Evolutionary conservation across 176 grass and related monocot genomes (phyloP), one percentile per base, ranked within the genome.

Genomic region (Cymbopogon citratus): DNA sequence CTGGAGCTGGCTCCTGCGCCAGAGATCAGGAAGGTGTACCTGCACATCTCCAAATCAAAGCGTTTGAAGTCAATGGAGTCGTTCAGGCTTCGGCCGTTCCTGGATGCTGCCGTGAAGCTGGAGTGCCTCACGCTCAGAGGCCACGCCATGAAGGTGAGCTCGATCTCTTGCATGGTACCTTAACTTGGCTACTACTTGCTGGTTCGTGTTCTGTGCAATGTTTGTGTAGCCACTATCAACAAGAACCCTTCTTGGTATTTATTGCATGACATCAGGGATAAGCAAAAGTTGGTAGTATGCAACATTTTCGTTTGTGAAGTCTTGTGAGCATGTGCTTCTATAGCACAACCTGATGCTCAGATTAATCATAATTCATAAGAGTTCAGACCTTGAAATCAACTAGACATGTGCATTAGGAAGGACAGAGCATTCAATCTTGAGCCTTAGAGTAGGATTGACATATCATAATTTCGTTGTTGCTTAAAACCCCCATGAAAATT

Each of bases 21-120:
- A 12, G 66, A 82, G 67, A 38, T 86, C 57, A 85, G 73, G 35
- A 89, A 86, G 73, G 87, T 29, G 16, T 89, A 89, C 83, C 78
- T 89, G 34, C 64, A 89, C 83, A 25, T 89, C 12, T 12, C 57
- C 77, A 85, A 72, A 48, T 14, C 23, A 23, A 73, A 0, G 2
- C 1, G 0, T 0, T 3, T 11, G 35, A 4, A 19, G 19, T 66
- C 41, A 40, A 13, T 48, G 39, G 6, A 25, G 25, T 51, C 41
- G 25, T 66, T 72, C 78, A 71, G 16, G 16, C 11, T 82, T 25
- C 66, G 79, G 45, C 61, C 67, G 3, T 82, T 90, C 83, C 76
- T 90, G 28, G 79, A 90, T 81, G 83, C 79, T 82, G 79, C 59
- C 60, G 36, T 29, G 38, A 75, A 12, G 35, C 67, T 89, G 49